These are phyloP conservation scores for Asterophora parasitica DNA, from an alignment of 768 basidiomycete genomes.

Conservation along the genomic window DNA sequence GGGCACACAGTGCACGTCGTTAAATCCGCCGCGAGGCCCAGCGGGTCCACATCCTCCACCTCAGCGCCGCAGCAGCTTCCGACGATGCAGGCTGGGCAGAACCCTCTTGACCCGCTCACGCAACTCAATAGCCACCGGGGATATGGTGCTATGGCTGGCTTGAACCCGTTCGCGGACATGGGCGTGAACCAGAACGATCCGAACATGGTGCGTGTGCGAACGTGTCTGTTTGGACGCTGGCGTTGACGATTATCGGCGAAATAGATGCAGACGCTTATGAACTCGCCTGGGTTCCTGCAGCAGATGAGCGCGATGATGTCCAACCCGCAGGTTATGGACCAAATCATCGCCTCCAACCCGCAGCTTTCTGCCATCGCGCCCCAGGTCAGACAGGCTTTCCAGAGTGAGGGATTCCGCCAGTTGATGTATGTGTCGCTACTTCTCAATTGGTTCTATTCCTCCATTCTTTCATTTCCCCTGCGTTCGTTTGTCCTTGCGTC, in stretches of 20 bases:
- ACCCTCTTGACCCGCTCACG: conserved; percentile 80
- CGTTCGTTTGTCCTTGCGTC: no score
- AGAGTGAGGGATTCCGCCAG: conserved; percentile 67
- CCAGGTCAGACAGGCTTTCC: conserved; percentile 74
- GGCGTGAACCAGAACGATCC: conserved; percentile 91
- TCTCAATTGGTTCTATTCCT: no score
- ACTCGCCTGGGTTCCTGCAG: conserved; percentile 76
- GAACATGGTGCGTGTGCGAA: conserved; percentile 68
- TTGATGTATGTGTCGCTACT: conserved; percentile 48
- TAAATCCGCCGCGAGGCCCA: conserved; percentile 57
- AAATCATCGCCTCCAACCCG: conserved; percentile 79
- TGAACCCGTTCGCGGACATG: conserved; percentile 91
- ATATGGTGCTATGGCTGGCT: conserved; percentile 74
- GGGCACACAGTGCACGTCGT: no score
- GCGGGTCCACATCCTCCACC: conserved; percentile 27
- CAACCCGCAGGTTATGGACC: conserved; percentile 85
- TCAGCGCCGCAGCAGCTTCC: conserved; percentile 55
- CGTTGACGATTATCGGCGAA: no score
- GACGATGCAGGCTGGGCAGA: conserved; percentile 89
- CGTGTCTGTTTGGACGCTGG: no score
- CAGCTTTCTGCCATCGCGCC: conserved; percentile 73
- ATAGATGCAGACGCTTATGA: conserved; percentile 82
- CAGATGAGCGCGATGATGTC: conserved; percentile 87
- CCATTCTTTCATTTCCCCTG: no score
- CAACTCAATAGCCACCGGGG: conserved; percentile 75